phyloP scores from a whole-genome alignment of 331 rosid genomes.

The Rosa hybrid region DNA sequence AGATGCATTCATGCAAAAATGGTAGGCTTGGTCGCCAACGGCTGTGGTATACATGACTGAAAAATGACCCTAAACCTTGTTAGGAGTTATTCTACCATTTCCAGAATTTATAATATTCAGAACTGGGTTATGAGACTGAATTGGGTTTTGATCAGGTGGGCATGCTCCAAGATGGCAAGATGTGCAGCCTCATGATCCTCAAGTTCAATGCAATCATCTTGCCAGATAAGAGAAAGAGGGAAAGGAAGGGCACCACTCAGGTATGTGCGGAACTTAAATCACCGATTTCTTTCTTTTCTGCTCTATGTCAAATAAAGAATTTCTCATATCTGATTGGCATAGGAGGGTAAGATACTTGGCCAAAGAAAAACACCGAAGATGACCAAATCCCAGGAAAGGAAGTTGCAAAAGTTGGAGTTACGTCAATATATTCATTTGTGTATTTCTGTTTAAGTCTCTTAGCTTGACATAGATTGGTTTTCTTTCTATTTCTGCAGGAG shows the following conservation, averaged over 20 bases:
- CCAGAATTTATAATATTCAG: no score
- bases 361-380: slow-evolving; percentile 48
- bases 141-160: no score
- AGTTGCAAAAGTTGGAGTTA: slow-evolving; percentile 80
- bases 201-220: slow-evolving; percentile 40
- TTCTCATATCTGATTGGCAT: slow-evolving; percentile 9
- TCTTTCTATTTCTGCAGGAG: slow-evolving; percentile 45
- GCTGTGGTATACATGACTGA: not conserved
- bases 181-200: no score
- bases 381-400: slow-evolving; percentile 76
- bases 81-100: not conserved
- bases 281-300: not conserved
- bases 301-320: not conserved
- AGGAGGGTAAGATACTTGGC: slow-evolving; percentile 42
- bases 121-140: no score
- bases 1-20: not conserved
- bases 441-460: slow-evolving; percentile 18
- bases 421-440: not conserved
- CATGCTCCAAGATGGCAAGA: no score
- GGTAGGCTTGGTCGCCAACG: not conserved
- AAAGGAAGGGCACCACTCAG: slow-evolving; percentile 52
- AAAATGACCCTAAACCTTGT: not conserved
- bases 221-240: slow-evolving; percentile 43
- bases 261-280: slow-evolving; percentile 19
- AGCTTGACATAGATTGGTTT: slow-evolving; percentile 18